These are phyloP conservation scores for Gossypium rotundifolium DNA, from an alignment of 345 rosid species.

Conservation along the genomic window DNA sequence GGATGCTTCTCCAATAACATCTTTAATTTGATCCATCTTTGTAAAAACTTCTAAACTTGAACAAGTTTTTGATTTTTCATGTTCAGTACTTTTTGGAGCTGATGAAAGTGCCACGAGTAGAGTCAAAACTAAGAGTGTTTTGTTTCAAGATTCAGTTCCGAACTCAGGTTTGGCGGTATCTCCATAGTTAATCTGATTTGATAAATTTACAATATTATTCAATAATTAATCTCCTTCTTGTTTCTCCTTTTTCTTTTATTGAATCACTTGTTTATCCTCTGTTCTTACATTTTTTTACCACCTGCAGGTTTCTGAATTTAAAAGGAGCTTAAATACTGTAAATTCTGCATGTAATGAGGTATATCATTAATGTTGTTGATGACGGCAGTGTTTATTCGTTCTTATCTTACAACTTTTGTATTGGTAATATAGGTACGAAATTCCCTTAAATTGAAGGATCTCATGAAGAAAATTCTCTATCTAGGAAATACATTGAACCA, in stretches of 20 bases:
- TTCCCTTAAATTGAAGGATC: constrained; percentile 79
- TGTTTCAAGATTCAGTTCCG: constrained; percentile 91
- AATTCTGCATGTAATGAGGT: constrained; percentile 96
- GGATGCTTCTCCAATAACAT: background rate
- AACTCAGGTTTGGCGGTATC: constrained; percentile 80
- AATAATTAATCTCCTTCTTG: constrained; percentile 9
- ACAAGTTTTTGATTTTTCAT: constrained; percentile 10
- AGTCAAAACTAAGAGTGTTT: constrained; percentile 90
- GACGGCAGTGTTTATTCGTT: background rate
- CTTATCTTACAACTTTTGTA: constrained; percentile 11
- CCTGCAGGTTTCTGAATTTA: constrained; percentile 77
- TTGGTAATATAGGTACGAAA: constrained; percentile 59
- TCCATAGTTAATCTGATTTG: constrained; percentile 29
- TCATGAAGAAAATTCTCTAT: constrained; percentile 86
- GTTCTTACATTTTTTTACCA: constrained; percentile 15
- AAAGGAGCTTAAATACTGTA: constrained; percentile 71
- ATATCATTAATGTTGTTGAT: constrained; percentile 14
- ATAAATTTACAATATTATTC: constrained; percentile 14
- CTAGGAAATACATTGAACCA: constrained; percentile 90
- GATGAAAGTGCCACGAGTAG: constrained; percentile 99
- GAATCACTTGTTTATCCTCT: background rate
- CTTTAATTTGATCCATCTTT: constrained; percentile 4
- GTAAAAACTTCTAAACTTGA: background rate
- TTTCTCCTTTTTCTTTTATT: background rate
- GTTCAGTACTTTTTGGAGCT: constrained; percentile 85